Base-by-base conservation (phyloP, 192 early-diverging fungal species). In the Linnemannia hyalina region DNA sequence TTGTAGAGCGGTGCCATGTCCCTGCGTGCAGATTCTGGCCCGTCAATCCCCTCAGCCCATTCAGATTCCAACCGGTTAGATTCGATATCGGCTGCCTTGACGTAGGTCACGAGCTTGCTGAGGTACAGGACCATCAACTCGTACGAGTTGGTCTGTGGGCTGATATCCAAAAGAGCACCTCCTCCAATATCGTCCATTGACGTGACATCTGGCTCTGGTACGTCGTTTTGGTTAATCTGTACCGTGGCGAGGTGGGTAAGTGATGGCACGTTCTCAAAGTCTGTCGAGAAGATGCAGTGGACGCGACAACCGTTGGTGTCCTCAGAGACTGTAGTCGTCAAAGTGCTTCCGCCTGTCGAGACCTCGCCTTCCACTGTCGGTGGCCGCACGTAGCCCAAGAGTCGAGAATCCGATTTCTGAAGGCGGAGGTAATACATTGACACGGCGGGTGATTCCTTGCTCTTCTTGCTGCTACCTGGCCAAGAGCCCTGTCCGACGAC, bases 401-500 rank as follows among this genome's bases (percentile, higher is more conserved):
- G 68, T 16, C 84, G 35, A 52, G 76, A 77, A 16, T 86, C 84
- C 1, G 84, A 80, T 75, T 65, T 68, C 32, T 77, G 75, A 46
- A 73, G 79, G n/a, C 84, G 84, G 26, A 86, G 84, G 72, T 77
- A 77, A 49, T 86, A 86, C 68, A 86, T 86, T 20, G 84, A 77
- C 16, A 86, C 68, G 32, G 84, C 73, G 13, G 84, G 84, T 11
- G 72, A 78, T 38, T 81, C 84, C 7, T 75, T 41, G 29, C n/a
- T 49, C 8, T 68, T 57, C 68, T 76, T 47, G 36, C 38, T 44
- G 10, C 57, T 75, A 10, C 42, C 54, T 29, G n/a, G 42, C 29
- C 76, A 41, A 4, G 60, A 65, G 2, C 84, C 79, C 41, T 86
- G 84, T 22, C 84, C 84, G 26, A 86, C 79, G 2, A 74, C 80